Evolutionary conservation across 352 stramenopile genomes (phyloP).

Genomic region (Phytophthora melonis): DNA sequence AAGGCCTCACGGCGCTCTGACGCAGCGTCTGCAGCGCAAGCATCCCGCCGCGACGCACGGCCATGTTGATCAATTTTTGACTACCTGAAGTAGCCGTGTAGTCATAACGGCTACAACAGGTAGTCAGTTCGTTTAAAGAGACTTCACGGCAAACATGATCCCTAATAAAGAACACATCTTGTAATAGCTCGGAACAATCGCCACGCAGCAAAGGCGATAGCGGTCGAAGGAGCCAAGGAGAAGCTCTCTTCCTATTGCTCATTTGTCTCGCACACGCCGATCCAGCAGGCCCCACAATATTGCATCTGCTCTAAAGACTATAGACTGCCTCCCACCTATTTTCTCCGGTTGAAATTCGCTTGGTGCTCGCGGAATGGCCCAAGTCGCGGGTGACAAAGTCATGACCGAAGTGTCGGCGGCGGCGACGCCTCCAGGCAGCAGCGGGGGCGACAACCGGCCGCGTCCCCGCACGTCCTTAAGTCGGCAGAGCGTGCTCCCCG

Average conservation of each 20-base stretch:
- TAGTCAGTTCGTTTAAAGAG: conserved; percentile 16
- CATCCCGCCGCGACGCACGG: conserved; percentile 21
- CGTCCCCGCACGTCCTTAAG: conserved; percentile 26
- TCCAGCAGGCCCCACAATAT: background rate
- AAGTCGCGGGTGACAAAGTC: conserved; percentile 37
- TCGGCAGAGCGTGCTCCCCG: conserved; percentile 49
- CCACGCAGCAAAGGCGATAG: conserved; percentile 11
- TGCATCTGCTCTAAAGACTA: conserved; percentile 8
- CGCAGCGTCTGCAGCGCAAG: conserved; percentile 27
- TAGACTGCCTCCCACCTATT: background rate
- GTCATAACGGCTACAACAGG: background rate
- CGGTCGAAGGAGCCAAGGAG: conserved; percentile 2
- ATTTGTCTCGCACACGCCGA: background rate
- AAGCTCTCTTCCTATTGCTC: conserved; percentile 11
- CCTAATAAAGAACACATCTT: conserved; percentile 32
- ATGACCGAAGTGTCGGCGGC: conserved; percentile 35
- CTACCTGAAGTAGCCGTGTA: background rate
- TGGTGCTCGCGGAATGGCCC: conserved; percentile 24
- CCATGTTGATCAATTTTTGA: conserved; percentile 14
- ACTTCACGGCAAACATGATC: background rate
- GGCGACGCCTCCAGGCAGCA: conserved; percentile 28
- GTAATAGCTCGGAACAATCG: conserved; percentile 29
- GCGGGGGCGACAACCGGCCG: conserved; percentile 14
- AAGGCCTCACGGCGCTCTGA: conserved; percentile 9
- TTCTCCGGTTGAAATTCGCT: conserved; percentile 3